Evolutionary conservation across 1,284 basidiomycete genomes (phyloP).

Genomic region (Trichosporon asahii): DNA sequence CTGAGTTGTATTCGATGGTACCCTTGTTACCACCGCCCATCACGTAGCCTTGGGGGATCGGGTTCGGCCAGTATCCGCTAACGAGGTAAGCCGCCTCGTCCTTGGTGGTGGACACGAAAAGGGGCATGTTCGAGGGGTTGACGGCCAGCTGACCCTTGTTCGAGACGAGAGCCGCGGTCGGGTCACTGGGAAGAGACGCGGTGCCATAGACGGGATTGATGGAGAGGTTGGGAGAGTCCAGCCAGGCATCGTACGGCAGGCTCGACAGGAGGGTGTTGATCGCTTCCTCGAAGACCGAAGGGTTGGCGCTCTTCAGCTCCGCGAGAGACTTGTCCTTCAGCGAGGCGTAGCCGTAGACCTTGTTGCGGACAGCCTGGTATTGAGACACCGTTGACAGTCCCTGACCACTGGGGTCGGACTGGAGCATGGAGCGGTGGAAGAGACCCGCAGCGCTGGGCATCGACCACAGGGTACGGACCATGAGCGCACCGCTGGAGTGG

Average conservation of each 20-base stretch:
- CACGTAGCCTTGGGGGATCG: conserved; percentile 16
- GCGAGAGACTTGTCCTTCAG: conserved; percentile 32
- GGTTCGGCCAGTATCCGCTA: conserved; percentile 53
- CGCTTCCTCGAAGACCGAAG: conserved; percentile 58
- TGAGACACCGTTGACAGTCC: conserved; percentile 62
- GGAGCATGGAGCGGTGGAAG: conserved; percentile 71
- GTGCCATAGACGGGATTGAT: conserved; percentile 35
- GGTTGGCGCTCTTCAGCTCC: conserved; percentile 59
- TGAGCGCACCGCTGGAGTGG: conserved; percentile 77
- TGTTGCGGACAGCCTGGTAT: conserved; percentile 59
- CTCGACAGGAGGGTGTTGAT: no score
- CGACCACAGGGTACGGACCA: conserved; percentile 70
- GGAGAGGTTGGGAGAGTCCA: conserved; percentile 29
- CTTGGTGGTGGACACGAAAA: conserved; percentile 66
- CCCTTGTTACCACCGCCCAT: no score
- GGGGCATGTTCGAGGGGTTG: conserved; percentile 58
- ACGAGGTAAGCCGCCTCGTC: conserved; percentile 66
- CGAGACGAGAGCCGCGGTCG: conserved; percentile 64
- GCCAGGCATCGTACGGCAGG: conserved; percentile 43
- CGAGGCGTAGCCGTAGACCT: conserved; percentile 57
- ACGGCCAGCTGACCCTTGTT: conserved; percentile 60
- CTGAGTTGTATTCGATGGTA: no score
- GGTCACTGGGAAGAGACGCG: conserved; percentile 45
- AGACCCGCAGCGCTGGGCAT: conserved; percentile 63
- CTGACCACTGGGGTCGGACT: conserved; percentile 70